Conservation (phyloP, 1,139 yeast genomes). For the Yamadazyma membranifaciens region DNA sequence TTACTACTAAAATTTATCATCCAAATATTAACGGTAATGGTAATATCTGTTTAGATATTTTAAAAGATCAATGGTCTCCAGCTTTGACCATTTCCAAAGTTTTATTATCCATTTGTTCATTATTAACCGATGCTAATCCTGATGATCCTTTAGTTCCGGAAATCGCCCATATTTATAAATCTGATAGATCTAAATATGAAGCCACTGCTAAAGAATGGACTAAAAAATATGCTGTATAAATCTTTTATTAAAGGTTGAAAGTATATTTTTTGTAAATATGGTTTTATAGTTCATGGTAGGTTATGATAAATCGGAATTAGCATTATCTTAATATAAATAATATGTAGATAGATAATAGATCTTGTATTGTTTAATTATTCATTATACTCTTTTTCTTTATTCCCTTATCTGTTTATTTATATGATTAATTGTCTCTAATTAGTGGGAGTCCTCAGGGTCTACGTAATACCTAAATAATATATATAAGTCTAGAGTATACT, state of each 20-base stretch:
- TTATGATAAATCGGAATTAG: conserved; percentile 5
- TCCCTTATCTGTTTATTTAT: too few relatives aligned
- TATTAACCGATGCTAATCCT: conserved; percentile 96
- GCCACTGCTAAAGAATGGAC: conserved; percentile 99
- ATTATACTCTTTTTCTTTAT: too few relatives aligned
- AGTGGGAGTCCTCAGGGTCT: too few relatives aligned
- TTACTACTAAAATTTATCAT: conserved; percentile 87
- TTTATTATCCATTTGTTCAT: conserved; percentile 81
- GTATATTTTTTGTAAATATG: conserved; percentile 3
- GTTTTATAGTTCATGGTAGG: conserved; percentile 6
- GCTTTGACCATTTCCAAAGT: conserved; percentile 89
- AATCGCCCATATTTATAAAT: conserved; percentile 94
- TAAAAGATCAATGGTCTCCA: conserved; percentile 90
- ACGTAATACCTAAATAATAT: too few relatives aligned
- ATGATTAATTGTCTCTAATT: too few relatives aligned
- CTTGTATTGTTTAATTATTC: background rate
- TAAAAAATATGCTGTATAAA: conserved; percentile 89
- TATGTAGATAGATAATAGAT: conserved; percentile 7
- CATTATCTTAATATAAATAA: conserved; percentile 6
- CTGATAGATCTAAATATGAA: conserved; percentile 91
- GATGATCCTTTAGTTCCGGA: conserved; percentile 99
- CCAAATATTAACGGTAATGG: conserved; percentile 90
- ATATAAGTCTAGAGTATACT: too few relatives aligned
- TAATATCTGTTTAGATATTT: conserved; percentile 79
- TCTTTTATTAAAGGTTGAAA: background rate